Percentiles rank a stretch among this genome's conserved stretches.
phyloP scores from a whole-genome alignment of 169 alveolate genomes.

The Plasmodium knowlesi region DNA sequence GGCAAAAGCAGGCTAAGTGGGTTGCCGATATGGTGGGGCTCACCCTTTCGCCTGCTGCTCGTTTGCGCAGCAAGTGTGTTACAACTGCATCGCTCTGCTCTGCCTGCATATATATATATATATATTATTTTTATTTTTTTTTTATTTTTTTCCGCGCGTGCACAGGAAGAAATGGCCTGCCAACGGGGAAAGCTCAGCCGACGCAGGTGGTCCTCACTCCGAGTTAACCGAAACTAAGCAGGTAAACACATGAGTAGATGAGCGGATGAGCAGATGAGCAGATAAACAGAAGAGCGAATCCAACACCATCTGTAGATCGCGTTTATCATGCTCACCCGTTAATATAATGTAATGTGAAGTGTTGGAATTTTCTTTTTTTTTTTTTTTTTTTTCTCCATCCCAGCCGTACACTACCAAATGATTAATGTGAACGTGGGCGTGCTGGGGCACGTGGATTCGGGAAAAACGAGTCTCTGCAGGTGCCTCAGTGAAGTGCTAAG shows the following conservation, averaged over 20 bases:
- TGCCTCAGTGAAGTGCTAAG: slow-evolving; percentile 88
- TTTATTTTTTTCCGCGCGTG: not conserved
- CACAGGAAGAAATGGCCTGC: not conserved
- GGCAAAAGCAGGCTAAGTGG: not conserved
- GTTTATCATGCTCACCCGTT: not conserved
- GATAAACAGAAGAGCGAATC: not conserved
- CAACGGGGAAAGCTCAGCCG: not conserved
- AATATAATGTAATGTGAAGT: not conserved
- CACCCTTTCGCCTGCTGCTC: not conserved
- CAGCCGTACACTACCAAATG: not conserved
- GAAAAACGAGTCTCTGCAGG: slow-evolving; percentile 92
- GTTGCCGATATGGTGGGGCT: not conserved
- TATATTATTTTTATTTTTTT: no score
- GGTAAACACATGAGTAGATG: not conserved
- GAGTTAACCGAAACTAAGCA: not conserved
- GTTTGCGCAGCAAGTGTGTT: not conserved
- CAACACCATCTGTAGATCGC: not conserved
- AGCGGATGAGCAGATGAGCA: no score
- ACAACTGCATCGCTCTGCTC: not conserved
- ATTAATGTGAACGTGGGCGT: slow-evolving; percentile 90
- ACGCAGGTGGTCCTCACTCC: not conserved
- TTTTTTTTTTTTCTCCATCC: not conserved
- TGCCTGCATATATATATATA: no score
- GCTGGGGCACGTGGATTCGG: slow-evolving; percentile 95
- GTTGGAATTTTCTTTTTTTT: not conserved